phyloP scores from a whole-genome alignment of 23 red algal species.

The Agarophyton chilense region DNA sequence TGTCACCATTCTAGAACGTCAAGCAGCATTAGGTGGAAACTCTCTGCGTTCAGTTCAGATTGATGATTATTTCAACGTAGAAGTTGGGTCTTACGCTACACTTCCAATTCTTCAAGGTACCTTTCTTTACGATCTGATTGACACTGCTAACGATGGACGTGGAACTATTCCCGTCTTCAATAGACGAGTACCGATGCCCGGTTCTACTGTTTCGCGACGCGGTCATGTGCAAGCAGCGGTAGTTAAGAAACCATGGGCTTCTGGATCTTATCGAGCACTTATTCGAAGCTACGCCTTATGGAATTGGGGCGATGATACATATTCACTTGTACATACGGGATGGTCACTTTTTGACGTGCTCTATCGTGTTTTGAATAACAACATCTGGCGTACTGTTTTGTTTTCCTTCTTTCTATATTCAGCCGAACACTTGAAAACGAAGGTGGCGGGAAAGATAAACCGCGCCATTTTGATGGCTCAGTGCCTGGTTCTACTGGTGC shows the following conservation, averaged over 20 bases:
- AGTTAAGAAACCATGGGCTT: background rate
- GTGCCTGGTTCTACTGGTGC: background rate
- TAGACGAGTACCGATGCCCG: constrained; percentile 13
- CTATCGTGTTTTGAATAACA: constrained; percentile 37
- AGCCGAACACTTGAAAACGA: background rate
- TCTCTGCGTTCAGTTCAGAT: constrained; percentile 21
- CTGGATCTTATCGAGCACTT: constrained; percentile 22
- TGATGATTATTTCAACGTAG: constrained; percentile 9
- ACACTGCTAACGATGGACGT: constrained; percentile 33
- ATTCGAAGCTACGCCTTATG: constrained; percentile 41
- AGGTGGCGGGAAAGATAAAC: background rate
- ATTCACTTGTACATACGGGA: constrained; percentile 6
- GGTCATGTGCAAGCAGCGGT: background rate
- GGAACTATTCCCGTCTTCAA: constrained; percentile 21
- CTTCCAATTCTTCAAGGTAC: constrained; percentile 23
- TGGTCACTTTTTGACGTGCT: constrained; percentile 41
- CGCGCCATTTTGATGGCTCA: constrained; percentile 34
- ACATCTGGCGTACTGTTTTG: constrained; percentile 23
- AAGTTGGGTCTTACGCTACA: constrained; percentile 51
- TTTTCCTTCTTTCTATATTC: constrained; percentile 16
- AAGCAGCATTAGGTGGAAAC: constrained; percentile 5
- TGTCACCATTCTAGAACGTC: constrained; percentile 36
- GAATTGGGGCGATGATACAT: constrained; percentile 44
- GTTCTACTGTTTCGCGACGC: background rate
- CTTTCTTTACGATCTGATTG: constrained; percentile 28